Evolutionary conservation across 1,139 yeast genomes (phyloP).

Genomic region (Debaryomyces fabryi): DNA sequence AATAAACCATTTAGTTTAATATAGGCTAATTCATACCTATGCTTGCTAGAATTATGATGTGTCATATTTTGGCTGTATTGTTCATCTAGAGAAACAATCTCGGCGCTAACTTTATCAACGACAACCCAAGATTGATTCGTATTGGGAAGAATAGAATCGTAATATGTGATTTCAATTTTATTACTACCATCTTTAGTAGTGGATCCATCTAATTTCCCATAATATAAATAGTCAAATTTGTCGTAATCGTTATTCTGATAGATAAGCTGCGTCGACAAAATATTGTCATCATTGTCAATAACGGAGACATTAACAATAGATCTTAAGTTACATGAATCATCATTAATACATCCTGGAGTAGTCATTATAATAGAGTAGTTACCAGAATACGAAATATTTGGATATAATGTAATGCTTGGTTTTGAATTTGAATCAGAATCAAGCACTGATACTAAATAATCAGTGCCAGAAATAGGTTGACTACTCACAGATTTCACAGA

Average conservation of each 20-base stretch:
- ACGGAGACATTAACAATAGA: conserved; percentile 81
- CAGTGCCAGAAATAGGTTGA: conserved; percentile 21
- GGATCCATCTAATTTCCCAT: conserved; percentile 65
- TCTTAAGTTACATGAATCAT: conserved; percentile 68
- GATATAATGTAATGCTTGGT: conserved; percentile 58
- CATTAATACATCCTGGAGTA: conserved; percentile 86
- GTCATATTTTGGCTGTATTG: conserved; percentile 34
- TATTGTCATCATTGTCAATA: conserved; percentile 47
- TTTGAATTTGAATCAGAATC: conserved; percentile 23
- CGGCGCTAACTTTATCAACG: conserved; percentile 68
- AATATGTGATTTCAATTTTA: conserved; percentile 49
- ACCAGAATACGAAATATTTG: conserved; percentile 76
- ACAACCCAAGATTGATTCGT: conserved; percentile 55
- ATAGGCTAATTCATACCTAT: conserved; percentile 26
- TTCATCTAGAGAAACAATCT: conserved; percentile 54
- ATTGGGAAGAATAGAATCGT: conserved; percentile 32
- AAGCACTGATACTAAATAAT: conserved; percentile 31
- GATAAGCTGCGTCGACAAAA: conserved; percentile 45
- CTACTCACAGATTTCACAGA: conserved; percentile 27
- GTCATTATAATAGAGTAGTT: conserved; percentile 69
- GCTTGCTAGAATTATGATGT: conserved; percentile 21
- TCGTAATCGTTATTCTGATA: conserved; percentile 80
- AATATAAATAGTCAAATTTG: conserved; percentile 77
- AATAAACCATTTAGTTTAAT: conserved; percentile 68
- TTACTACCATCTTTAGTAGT: conserved; percentile 46